phyloP scores from a whole-genome alignment of 2,329 filamentous ascomycete species.

The Hawksworthiomyces lignivorus region DNA sequence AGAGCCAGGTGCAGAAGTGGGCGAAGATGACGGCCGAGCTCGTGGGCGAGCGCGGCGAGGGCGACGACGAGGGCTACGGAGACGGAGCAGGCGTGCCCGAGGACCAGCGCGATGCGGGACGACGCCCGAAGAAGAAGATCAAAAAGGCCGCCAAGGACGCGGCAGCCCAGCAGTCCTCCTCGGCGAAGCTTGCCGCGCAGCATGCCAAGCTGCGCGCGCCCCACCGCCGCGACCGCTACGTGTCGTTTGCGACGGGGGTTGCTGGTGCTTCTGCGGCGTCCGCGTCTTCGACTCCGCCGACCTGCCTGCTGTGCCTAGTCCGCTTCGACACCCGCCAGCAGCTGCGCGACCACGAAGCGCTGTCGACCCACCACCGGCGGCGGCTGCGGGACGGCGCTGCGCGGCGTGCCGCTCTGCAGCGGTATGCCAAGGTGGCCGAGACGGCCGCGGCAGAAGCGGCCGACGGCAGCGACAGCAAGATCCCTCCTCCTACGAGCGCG shows the following conservation, averaged over 20 bases:
- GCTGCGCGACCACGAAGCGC: conserved; percentile 20
- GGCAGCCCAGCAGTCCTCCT: too few relatives aligned
- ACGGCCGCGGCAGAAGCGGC: not conserved
- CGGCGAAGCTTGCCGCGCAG: not conserved
- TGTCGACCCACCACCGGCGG: conserved; percentile 17
- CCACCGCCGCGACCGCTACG: conserved; percentile 29
- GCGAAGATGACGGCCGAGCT: conserved; percentile 59
- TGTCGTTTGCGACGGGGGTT: conserved; percentile 41
- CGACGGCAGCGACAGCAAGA: not conserved
- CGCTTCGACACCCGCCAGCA: conserved; percentile 43
- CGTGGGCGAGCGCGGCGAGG: conserved; percentile 23
- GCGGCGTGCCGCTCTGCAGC: conserved; percentile 10
- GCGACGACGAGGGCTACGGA: not conserved
- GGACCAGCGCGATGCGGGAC: too few relatives aligned
- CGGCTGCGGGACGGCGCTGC: conserved; percentile 11
- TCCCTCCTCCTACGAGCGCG: not conserved
- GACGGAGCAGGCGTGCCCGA: too few relatives aligned
- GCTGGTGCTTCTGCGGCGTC: not conserved
- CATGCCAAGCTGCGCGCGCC: conserved; percentile 16
- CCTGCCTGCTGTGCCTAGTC: conserved; percentile 53
- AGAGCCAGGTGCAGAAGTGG: conserved; percentile 57
- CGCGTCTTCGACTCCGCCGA: conserved; percentile 1
- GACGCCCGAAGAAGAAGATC: not conserved
- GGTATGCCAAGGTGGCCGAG: conserved; percentile 7
- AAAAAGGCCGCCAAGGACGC: not conserved